Percentiles rank a stretch among this genome's conserved stretches.
Conservation (phyloP, 345 rosid genomes). For the Syzygium aromaticum region DNA sequence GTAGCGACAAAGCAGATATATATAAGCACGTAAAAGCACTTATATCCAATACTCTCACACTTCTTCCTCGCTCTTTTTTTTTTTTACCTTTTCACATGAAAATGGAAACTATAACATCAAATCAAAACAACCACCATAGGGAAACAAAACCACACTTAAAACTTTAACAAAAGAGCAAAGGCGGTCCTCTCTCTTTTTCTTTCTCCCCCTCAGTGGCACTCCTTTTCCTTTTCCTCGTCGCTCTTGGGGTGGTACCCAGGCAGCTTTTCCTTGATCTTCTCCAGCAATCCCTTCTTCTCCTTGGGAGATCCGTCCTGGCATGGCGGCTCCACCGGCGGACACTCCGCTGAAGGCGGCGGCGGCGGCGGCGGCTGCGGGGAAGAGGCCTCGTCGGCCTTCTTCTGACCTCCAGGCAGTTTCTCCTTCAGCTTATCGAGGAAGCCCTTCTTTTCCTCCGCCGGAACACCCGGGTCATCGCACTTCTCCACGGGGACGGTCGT, state of each 20-base stretch:
- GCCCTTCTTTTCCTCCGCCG: slow-evolving; percentile 59
- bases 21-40: not conserved
- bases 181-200: not conserved
- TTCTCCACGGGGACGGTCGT: slow-evolving; percentile 24
- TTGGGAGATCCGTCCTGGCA: not conserved
- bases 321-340: slow-evolving; percentile 11
- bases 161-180: not conserved
- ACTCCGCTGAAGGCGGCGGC: not conserved
- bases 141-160: not conserved
- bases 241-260: slow-evolving; percentile 71
- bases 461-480: not conserved
- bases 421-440: slow-evolving; percentile 52
- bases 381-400: slow-evolving; percentile 16
- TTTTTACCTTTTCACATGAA: not conserved
- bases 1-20: not conserved
- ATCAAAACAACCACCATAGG: not conserved
- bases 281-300: slow-evolving; percentile 76
- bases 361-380: slow-evolving; percentile 9
- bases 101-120: not conserved
- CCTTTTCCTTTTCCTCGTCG: slow-evolving; percentile 35
- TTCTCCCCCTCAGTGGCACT: slow-evolving; percentile 4
- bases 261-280: slow-evolving; percentile 89
- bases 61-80: not conserved
- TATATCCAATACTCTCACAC: not conserved
- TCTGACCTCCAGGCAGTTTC: slow-evolving; percentile 51